Evolutionary conservation across 116 monocot species (phyloP).

Genomic region (Zostera marina): DNA sequence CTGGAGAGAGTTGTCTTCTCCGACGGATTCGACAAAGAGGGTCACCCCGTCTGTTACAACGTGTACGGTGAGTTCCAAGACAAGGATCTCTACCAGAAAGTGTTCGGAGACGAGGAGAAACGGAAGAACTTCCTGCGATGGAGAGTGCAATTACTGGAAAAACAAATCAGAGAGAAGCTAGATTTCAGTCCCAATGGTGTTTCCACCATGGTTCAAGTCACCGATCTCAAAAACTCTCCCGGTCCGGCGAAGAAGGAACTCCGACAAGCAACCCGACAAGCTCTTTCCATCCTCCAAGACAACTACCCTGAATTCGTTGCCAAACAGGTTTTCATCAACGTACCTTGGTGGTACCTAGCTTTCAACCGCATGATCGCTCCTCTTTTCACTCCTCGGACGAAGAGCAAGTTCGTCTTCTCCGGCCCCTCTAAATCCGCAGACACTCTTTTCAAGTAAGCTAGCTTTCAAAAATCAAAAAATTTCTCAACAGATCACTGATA

Average conservation of each 20-base stretch:
- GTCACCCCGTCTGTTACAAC: constrained; percentile 62
- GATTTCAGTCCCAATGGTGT: constrained; percentile 40
- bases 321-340: constrained; percentile 62
- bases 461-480: too few species aligned
- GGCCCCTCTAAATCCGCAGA: constrained; percentile 61
- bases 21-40: constrained; percentile 20
- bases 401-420: constrained; percentile 66
- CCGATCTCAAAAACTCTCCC: constrained; percentile 48
- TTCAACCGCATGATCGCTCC: constrained; percentile 62
- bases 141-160: constrained; percentile 61
- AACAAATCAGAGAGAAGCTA: constrained; percentile 29
- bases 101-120: constrained; percentile 43
- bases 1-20: constrained; percentile 29
- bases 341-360: constrained; percentile 73
- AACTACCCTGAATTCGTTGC: constrained; percentile 69
- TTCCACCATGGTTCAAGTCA: constrained; percentile 62
- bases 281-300: constrained; percentile 41
- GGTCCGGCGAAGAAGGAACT: constrained; percentile 41
- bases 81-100: constrained; percentile 41
- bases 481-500: too few species aligned
- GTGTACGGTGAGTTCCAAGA: constrained; percentile 57
- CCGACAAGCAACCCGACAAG: constrained; percentile 24
- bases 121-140: constrained; percentile 39
- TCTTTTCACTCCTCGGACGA: constrained; percentile 55
- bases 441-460: constrained; percentile 49